Evolutionary conservation across 2,329 filamentous ascomycete species (phyloP), one percentile per base, ranked within the genome.

Genomic region (Microdochium paspali): DNA sequence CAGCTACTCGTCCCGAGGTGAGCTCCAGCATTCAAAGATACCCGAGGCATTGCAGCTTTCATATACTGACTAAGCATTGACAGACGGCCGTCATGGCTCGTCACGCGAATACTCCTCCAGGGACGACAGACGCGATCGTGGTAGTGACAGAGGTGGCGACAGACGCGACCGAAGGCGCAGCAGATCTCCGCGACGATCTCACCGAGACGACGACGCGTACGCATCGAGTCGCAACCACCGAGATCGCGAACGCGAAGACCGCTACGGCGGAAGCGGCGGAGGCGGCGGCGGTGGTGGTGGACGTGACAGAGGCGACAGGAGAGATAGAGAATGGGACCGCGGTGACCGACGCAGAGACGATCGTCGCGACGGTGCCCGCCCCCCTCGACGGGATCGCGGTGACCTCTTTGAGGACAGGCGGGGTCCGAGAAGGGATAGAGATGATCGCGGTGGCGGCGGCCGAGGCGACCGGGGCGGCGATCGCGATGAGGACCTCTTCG

Each of bases 181-280:
- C 51, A 83, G 91, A 62, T 97, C 91, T 18, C 90, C 90, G 49
- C 74, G 84, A 53, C 67, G 73, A 49, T 71, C 75, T 56, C 82
- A 87, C 57, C 85, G 85, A 56, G 85, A 93, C 46, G 77, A 80
- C 49, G 61, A 64, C 47, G 62, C 87, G 48, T 97, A 97, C 69
- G 95, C 90, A 20, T 90, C 87, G 5, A 95, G 90, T 67, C 85
- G 91, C 56, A 90, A 85, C 70, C 94, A 95, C 66, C 82, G 91
- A 63, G 91, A 95, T 64, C 78, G 91, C 52, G 91, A 97, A 70
- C 86, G 91, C 52, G 91, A 97, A 67, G 91, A 96, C 57, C 80
- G 90, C 62, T 96, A 96, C 63, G 84, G 84, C 28, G 79, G 85
- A 53, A 78, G 82, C 51, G 73, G 85, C 52, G 77, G 65, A 53